Evolutionary conservation across 2,329 filamentous ascomycete genomes (phyloP).

Genomic region (Ophiostoma angusticollis): DNA sequence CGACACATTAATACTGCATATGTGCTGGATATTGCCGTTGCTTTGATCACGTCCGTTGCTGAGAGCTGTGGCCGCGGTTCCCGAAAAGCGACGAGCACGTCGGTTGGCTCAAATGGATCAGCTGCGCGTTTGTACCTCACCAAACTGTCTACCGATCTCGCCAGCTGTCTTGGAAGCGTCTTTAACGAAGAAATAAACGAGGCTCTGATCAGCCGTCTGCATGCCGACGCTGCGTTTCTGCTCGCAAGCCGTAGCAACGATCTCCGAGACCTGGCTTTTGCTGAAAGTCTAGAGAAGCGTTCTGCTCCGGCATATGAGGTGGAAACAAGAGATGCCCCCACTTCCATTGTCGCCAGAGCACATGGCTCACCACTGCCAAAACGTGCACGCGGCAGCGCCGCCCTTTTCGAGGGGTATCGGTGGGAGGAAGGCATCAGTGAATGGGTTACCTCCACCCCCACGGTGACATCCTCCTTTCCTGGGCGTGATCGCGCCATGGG

Average conservation of each 20-base stretch:
- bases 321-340: not conserved
- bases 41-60: conserved; percentile 32
- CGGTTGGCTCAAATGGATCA: conserved; percentile 10
- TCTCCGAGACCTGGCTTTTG: conserved; percentile 39
- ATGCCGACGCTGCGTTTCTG: conserved; percentile 35
- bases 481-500: no score
- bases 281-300: conserved; percentile 28
- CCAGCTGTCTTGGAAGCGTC: conserved; percentile 8
- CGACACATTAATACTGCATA: no score
- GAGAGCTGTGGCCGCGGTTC: conserved; percentile 32
- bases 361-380: not conserved
- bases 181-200: conserved; percentile 18
- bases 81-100: no score
- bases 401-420: conserved; percentile 18
- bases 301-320: not conserved
- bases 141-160: conserved; percentile 28
- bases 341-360: not conserved
- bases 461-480: not conserved
- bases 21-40: conserved; percentile 23
- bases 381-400: not conserved
- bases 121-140: conserved; percentile 25
- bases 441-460: conserved; percentile 20
- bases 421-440: conserved; percentile 28
- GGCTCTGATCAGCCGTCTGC: conserved; percentile 25
- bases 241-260: conserved; percentile 40